These are phyloP conservation scores for Tetracladium setigerum DNA, from an alignment of 495 filamentous ascomycete species.

Conservation along the genomic window DNA sequence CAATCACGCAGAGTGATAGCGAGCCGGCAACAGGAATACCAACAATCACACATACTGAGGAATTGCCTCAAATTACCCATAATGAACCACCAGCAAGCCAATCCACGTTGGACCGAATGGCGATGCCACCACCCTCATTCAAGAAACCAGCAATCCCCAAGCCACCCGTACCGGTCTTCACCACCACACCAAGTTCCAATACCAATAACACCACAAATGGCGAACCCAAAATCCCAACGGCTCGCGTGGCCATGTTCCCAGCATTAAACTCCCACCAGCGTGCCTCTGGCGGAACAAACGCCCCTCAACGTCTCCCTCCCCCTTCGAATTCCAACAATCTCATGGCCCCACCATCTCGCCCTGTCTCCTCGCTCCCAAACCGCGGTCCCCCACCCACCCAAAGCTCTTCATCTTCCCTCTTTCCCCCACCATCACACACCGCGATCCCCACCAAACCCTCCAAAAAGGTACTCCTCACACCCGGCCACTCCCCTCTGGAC, in stretches of 20 bases:
- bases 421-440: slow-evolving; percentile 39
- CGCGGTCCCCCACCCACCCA: slow-evolving; percentile 15
- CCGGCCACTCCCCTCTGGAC: slow-evolving; percentile 89
- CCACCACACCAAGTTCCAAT: not conserved
- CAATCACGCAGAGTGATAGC: not conserved
- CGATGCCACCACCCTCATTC: slow-evolving; percentile 24
- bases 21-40: not conserved
- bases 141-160: slow-evolving; percentile 10
- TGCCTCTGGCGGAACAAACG: slow-evolving; percentile 18
- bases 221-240: slow-evolving; percentile 4
- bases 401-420: slow-evolving; percentile 22
- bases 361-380: slow-evolving; percentile 24
- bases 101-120: slow-evolving; percentile 26
- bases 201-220: not conserved
- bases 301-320: slow-evolving; percentile 13
- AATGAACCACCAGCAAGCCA: not conserved
- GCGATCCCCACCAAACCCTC: slow-evolving; percentile 37
- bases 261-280: slow-evolving; percentile 34
- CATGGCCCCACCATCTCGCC: slow-evolving; percentile 19
- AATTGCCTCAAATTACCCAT: not conserved
- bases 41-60: not conserved
- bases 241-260: slow-evolving; percentile 27
- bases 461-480: slow-evolving; percentile 63
- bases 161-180: slow-evolving; percentile 12
- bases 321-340: slow-evolving; percentile 2